Percentiles rank a stretch among this genome's conserved stretches.
Evolutionary conservation across 345 rosid species (phyloP).

Genomic region (Iberis pinnata): DNA sequence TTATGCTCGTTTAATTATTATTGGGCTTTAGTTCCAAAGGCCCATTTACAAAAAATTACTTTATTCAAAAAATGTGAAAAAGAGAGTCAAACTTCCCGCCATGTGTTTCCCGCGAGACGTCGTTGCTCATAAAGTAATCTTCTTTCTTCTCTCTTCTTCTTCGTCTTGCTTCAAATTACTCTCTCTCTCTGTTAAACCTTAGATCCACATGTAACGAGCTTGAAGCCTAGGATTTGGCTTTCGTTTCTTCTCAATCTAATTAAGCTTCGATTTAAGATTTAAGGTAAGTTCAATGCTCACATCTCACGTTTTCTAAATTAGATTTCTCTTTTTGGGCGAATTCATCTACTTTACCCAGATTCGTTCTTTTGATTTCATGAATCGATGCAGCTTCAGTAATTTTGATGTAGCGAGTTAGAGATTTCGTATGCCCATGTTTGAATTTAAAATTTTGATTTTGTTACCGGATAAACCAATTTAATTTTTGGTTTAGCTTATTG

Average conservation of each 20-base stretch:
- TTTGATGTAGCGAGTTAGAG: constrained; percentile 10
- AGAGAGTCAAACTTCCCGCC: constrained; percentile 13
- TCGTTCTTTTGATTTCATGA: not conserved
- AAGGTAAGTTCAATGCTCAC: constrained; percentile 4
- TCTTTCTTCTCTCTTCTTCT: not conserved
- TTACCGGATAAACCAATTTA: too few species aligned
- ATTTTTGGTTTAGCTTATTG: too few species aligned
- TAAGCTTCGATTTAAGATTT: not conserved
- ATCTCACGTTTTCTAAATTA: not conserved
- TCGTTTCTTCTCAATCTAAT: not conserved
- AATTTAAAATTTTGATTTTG: too few species aligned
- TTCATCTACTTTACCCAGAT: not conserved
- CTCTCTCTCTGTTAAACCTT: constrained; percentile 10
- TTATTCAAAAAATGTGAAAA: too few species aligned
- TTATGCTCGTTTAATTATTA: too few species aligned
- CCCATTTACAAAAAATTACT: constrained; percentile 9
- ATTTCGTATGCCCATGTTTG: too few species aligned
- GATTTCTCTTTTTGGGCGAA: not conserved
- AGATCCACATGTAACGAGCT: not conserved
- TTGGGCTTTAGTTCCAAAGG: too few species aligned
- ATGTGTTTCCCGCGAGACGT: constrained; percentile 19
- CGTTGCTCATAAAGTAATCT: not conserved
- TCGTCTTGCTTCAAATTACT: not conserved
- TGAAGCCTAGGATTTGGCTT: constrained; percentile 6
- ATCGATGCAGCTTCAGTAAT: not conserved